Evolutionary conservation across 2,329 filamentous ascomycete species (phyloP), one percentile per base, ranked within the genome.

Genomic region (Arthrobotrys megalospora): DNA sequence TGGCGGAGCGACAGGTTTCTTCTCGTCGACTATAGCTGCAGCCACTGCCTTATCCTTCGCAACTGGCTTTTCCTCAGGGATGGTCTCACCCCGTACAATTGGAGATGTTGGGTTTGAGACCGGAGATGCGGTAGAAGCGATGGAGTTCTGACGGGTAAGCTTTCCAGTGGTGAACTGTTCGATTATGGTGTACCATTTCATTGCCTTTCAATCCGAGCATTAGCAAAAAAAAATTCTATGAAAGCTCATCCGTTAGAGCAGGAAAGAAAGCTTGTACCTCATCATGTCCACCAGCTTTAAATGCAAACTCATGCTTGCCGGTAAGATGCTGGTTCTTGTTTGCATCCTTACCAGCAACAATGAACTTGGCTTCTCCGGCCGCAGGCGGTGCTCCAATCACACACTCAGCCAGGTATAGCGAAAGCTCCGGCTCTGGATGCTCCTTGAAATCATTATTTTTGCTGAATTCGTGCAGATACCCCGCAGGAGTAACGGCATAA

Each of bases 391-490:
- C 88, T 73, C 94, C 93, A 72, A 98, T 89, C 53, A 91, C 85
- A 81, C 95, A 96, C 82, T 99, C 96, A 10, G 96, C 94, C 0
- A 99, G 90, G 85, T 95, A 98, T 81, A 99, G 90, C 12, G 92
- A 96, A 47, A 96, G 87, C 84, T 99, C 95, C 0, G 96, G 95
- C 71, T 89, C 88, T 8, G 93, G 93, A 79, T 97, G 93, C 82
- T 89, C 85, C 58, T 88, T 87, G 64, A 88, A 81, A 82, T 90
- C 88, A 82, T 81, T 80, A 83, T 93, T 92, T 82, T 96, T 94
- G 86, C 97, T 97, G 88, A 97, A 99, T 85, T 97, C 94, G 86
- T 99, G 96, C 75, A 99, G 86, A 85, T 91, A 99, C 82, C 93
- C 93, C 72, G 92, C 89, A 0, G 93, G 92, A 0, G 94, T 97